These are phyloP conservation scores for Plasmodium malariae DNA, from an alignment of 169 alveolate species.

Conservation along the genomic window DNA sequence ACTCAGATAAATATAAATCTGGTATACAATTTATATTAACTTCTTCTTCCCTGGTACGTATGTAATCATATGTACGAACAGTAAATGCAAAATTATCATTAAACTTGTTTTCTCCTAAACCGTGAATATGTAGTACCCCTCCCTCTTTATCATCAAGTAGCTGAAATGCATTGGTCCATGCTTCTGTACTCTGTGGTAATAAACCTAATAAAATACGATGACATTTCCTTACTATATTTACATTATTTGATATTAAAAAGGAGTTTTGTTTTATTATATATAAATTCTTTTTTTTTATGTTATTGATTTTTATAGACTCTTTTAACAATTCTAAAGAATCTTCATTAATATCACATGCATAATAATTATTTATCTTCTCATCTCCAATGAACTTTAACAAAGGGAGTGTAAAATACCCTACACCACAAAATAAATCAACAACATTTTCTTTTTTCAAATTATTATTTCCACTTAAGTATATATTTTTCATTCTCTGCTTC, in stretches of 20 bases:
- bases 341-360: constrained; percentile 82
- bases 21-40: background rate
- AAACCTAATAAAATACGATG: constrained; percentile 82
- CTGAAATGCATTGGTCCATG: constrained; percentile 84
- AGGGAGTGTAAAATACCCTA: constrained; percentile 86
- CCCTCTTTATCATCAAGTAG: constrained; percentile 77
- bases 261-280: constrained; percentile 27
- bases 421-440: constrained; percentile 88
- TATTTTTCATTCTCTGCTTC: constrained; percentile 60
- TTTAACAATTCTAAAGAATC: constrained; percentile 57
- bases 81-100: background rate
- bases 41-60: background rate
- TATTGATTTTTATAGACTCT: constrained; percentile 22
- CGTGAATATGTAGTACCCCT: constrained; percentile 84
- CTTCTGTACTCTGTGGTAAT: constrained; percentile 80
- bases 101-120: constrained; percentile 18
- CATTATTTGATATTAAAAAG: constrained; percentile 54
- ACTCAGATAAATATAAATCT: background rate
- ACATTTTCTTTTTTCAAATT: constrained; percentile 73
- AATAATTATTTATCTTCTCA: constrained; percentile 44
- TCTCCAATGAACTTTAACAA: constrained; percentile 73
- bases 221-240: constrained; percentile 72
- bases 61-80: constrained; percentile 21
- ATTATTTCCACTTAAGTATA: background rate
- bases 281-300: constrained; percentile 19